Conservation (phyloP, 805 yeast species). For the Myxozyma kluyveri region DNA sequence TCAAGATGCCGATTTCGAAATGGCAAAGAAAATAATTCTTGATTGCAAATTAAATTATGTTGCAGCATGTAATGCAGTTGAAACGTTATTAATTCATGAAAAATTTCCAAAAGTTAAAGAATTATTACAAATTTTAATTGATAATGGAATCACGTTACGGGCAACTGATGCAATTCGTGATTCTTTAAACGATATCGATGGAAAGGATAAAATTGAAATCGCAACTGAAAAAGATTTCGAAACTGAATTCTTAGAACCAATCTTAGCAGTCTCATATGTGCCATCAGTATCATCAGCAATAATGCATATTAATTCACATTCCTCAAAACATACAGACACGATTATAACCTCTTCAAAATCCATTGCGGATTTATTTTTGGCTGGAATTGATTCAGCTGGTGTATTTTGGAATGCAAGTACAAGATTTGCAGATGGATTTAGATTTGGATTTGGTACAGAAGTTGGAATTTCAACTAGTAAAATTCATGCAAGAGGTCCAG, state of each 20-base stretch:
- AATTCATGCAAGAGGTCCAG: conserved; percentile 98
- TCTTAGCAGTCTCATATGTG: conserved; percentile 70
- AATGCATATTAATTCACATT: conserved; percentile 79
- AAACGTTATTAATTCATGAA: conserved; percentile 69
- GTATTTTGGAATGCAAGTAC: conserved; percentile 98
- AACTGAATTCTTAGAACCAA: conserved; percentile 79
- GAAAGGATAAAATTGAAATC: conserved; percentile 34
- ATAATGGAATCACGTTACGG: conserved; percentile 71
- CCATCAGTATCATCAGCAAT: conserved; percentile 68
- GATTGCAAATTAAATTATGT: conserved; percentile 96
- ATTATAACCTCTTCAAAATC: conserved; percentile 74
- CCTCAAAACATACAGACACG: conserved; percentile 94
- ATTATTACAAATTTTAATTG: conserved; percentile 46
- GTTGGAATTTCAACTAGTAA: conserved; percentile 97
- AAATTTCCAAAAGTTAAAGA: conserved; percentile 26
- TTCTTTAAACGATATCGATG: conserved; percentile 3
- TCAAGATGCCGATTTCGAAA: conserved; percentile 67
- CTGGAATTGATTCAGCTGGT: conserved; percentile 90
- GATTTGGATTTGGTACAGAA: conserved; percentile 98
- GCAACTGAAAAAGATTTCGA: conserved; percentile 70
- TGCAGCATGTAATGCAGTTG: conserved; percentile 98
- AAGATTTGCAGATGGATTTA: conserved; percentile 96
- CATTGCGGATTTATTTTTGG: conserved; percentile 72
- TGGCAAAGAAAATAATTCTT: conserved; percentile 70
- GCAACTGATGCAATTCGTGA: conserved; percentile 50